Conservation (phyloP, 257 asterid genomes). For the Solanum commersonii region DNA sequence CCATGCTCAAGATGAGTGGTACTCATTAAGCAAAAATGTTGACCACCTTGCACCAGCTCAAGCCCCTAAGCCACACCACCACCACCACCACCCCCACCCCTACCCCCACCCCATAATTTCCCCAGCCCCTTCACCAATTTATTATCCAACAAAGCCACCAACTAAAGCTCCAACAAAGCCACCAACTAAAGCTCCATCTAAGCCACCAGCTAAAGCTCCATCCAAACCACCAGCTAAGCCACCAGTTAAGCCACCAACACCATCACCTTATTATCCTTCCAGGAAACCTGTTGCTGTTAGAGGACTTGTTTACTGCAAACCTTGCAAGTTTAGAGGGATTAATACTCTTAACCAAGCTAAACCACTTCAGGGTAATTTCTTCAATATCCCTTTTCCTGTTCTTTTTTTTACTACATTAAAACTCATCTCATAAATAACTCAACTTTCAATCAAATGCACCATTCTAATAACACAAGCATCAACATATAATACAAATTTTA, state of each 20-base stretch:
- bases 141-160: background rate
- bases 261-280: background rate
- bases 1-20: background rate
- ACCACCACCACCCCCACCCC: background rate
- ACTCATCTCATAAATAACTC: background rate
- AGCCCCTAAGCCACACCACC: background rate
- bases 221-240: background rate
- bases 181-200: background rate
- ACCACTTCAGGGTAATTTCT: constrained; percentile 33
- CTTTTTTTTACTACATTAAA: background rate
- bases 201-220: background rate
- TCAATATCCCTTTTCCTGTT: background rate
- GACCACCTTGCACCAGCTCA: background rate
- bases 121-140: background rate
- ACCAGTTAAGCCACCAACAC: background rate
- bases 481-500: too few species aligned
- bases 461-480: background rate
- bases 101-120: background rate
- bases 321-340: constrained; percentile 49
- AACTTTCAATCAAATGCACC: background rate
- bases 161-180: background rate
- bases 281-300: constrained; percentile 36
- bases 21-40: background rate
- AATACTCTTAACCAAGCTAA: constrained; percentile 27
- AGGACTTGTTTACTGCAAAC: constrained; percentile 61